Conservation (phyloP, 2,329 filamentous ascomycete genomes). For the Ophiocordyceps camponoti-leonardi region DNA sequence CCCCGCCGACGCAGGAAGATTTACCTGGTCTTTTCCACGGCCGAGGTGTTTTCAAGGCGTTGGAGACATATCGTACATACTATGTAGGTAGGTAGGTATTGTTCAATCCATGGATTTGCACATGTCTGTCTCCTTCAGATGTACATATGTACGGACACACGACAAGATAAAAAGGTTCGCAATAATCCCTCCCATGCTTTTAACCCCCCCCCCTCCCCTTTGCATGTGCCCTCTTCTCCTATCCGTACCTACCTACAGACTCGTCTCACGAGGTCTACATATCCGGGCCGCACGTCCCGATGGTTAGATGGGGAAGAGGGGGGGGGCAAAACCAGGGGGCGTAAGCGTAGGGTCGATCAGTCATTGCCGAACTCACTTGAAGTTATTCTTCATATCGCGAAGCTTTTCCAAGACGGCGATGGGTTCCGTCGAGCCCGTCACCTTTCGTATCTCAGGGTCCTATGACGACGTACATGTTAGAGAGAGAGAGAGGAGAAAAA, state of each 20-base stretch:
- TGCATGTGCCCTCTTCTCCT: not conserved
- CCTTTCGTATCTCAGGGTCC: conserved; percentile 73
- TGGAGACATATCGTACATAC: no score
- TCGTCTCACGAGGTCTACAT: no score
- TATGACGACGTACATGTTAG: conserved; percentile 14
- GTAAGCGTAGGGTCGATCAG: no score
- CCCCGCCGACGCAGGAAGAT: not conserved
- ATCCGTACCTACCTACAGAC: no score
- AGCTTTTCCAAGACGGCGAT: conserved; percentile 73
- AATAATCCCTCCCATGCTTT: not conserved
- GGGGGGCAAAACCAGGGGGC: no score
- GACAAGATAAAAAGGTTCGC: not conserved
- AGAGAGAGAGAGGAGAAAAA: no score
- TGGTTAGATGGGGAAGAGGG: no score
- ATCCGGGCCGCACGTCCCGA: no score
- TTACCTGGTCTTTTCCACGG: not conserved
- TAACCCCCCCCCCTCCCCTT: not conserved
- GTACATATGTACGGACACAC: not conserved
- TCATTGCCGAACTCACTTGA: conserved; percentile 28
- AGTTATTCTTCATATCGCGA: conserved; percentile 79
- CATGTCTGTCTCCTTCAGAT: no score
- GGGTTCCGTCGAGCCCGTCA: conserved; percentile 63
- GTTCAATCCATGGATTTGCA: no score
- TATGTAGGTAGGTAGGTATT: no score
- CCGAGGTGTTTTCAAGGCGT: conserved; percentile 8